Base-by-base conservation (phyloP, 208 protist species). In the Acanthamoeba culbertsoni region DNA sequence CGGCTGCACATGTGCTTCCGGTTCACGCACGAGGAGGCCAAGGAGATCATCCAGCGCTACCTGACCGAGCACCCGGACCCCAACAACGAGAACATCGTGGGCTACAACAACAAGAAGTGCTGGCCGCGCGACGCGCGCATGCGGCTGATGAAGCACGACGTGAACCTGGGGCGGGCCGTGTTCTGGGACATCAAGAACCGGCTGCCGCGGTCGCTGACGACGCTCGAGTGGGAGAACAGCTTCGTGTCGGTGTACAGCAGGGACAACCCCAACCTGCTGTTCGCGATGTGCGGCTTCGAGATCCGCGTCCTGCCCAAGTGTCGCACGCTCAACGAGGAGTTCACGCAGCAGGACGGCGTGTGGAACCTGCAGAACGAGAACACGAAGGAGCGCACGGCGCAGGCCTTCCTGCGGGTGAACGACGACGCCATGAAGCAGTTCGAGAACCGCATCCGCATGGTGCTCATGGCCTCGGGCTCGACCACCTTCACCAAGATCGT, bases 401-500 rank as follows among this genome's bases (percentile, higher is more conserved):
- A 99, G 92, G 99, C 99, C 26, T 99, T 99, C 95, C 94, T 99
- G 42, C 97, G 99, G 77, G 99, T 99, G 10, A 97, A 98, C 48
- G 97, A 99, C 53, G 97, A 98, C 77, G 97, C 98, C 92, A 94
- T 99, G 51, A 97, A 98, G 71, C 94, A 97, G 51, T 99, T 99
- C 94, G 98, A 99, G 93, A 99, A 99, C 97, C 98, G 99, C 94
- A 96, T 99, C 7, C 96, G 99, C 18, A 98, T 98, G 94, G 98
- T 99, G 53, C 98, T 99, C 45, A 99, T 99, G 99, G 98, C 99
- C 93, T 99, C 99, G 26, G 99, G 99, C 95, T 98, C 98, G 73
- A 99, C 99, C 14, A 99, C 99, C 7, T 99, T 99, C 96, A 99
- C 99, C 63, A 99, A 99, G 97, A 99, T 99, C 93, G 98, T 98